Percentiles rank a stretch among this genome's conserved stretches.
Evolutionary conservation across 2,329 filamentous ascomycete genomes (phyloP).

Genomic region (Bisporella sp.): DNA sequence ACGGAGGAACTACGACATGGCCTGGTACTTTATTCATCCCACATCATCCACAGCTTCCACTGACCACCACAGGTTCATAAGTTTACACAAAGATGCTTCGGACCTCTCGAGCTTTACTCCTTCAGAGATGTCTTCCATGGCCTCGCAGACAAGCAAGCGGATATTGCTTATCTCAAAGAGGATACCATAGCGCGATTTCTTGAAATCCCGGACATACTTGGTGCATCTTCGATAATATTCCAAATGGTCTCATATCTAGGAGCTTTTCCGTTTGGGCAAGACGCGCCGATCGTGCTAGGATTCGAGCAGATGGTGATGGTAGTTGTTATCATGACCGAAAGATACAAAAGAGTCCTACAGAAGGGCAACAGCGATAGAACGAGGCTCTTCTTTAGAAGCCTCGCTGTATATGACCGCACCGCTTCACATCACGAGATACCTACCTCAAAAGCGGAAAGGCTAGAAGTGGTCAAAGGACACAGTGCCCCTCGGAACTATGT

Average conservation of each 20-base stretch:
- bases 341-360: constrained; percentile 57
- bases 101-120: constrained; percentile 64
- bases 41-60: constrained; percentile 2
- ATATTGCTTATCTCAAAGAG: constrained; percentile 60
- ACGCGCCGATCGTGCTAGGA: constrained; percentile 63
- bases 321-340: constrained; percentile 64
- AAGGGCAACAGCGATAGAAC: constrained; percentile 50
- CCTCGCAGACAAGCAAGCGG: constrained; percentile 57
- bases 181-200: constrained; percentile 66
- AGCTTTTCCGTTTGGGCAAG: constrained; percentile 65
- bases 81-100: constrained; percentile 66
- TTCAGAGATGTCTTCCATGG: constrained; percentile 67
- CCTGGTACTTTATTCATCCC: constrained; percentile 18
- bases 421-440: constrained; percentile 16
- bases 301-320: constrained; percentile 66
- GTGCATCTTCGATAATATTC: constrained; percentile 61
- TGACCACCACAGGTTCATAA: constrained; percentile 41
- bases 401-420: constrained; percentile 64
- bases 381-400: constrained; percentile 62
- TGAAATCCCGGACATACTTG: constrained; percentile 64
- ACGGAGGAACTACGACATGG: constrained; percentile 27
- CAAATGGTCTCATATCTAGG: constrained; percentile 66
- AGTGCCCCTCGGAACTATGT: constrained; percentile 17
- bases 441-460: not conserved
- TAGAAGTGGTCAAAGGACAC: constrained; percentile 20